phyloP scores from a whole-genome alignment of 306 rosid genomes.

The Delonix regia region DNA sequence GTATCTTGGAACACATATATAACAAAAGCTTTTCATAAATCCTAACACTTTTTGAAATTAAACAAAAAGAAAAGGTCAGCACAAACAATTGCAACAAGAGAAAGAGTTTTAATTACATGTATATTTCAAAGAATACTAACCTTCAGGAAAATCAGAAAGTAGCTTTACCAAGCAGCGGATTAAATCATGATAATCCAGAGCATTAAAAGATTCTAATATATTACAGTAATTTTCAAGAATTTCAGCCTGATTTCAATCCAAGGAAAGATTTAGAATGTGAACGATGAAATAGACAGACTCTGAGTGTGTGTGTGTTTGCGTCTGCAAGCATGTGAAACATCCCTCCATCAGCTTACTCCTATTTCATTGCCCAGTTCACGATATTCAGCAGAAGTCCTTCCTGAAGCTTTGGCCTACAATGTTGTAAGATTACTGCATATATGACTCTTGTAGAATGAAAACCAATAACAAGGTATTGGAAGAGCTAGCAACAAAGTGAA shows the following conservation, averaged over 20 bases:
- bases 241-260: conserved; percentile 64
- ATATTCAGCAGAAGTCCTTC: conserved; percentile 68
- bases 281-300: conserved; percentile 17
- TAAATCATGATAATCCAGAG: conserved; percentile 94
- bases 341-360: conserved; percentile 70
- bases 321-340: conserved; percentile 30
- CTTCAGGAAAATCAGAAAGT: conserved; percentile 84
- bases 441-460: conserved; percentile 2
- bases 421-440: conserved; percentile 24
- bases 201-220: conserved; percentile 79
- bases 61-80: conserved; percentile 41
- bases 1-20: conserved; percentile 98
- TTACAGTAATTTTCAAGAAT: conserved; percentile 76
- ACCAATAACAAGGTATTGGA: background rate
- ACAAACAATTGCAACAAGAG: conserved; percentile 31
- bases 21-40: conserved; percentile 81
- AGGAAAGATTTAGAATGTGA: conserved; percentile 37
- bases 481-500: conserved; percentile 15
- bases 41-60: conserved; percentile 69
- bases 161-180: conserved; percentile 88
- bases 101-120: conserved; percentile 19
- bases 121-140: conserved; percentile 47
- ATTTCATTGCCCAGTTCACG: conserved; percentile 67
- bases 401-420: conserved; percentile 92
- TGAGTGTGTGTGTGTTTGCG: conserved; percentile 19